A percentile compares a stretch with the other conserved stretches of the same genome.
phyloP scores from a whole-genome alignment of 2,329 filamentous ascomycete species.

The Fusarium sp. region DNA sequence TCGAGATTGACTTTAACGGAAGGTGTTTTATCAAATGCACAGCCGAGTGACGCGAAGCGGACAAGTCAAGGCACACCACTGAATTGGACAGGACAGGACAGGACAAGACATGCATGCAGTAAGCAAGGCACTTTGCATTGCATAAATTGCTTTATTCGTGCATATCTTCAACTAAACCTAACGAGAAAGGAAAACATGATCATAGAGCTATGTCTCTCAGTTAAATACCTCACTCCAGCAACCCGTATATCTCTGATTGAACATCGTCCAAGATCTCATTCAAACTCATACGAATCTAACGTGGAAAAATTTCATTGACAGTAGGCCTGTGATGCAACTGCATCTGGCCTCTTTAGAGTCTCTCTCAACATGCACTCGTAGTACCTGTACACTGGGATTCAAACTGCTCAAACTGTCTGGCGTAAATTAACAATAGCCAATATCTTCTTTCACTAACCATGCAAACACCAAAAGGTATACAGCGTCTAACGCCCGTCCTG shows the following conservation, averaged over 20 bases:
- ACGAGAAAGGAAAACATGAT: not conserved
- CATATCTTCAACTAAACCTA: not conserved
- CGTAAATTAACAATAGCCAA: not conserved
- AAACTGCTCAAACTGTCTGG: conserved; percentile 1
- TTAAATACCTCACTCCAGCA: not conserved
- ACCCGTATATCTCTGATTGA: too few species aligned
- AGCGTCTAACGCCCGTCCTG: conserved; percentile 33
- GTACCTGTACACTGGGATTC: not conserved
- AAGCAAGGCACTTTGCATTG: conserved; percentile 6
- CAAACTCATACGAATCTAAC: too few species aligned
- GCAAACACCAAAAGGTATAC: conserved; percentile 32
- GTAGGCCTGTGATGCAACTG: too few species aligned
- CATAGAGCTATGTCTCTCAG: not conserved
- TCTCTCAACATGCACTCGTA: not conserved
- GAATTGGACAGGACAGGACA: not conserved
- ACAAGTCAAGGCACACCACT: not conserved
- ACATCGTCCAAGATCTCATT: too few species aligned
- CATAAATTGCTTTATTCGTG: not conserved
- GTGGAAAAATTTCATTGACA: too few species aligned
- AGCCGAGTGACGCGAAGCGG: conserved; percentile 15
- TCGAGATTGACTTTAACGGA: conserved; percentile 2
- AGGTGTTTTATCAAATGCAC: conserved; percentile 11
- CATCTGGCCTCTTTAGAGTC: too few species aligned
- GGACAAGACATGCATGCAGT: not conserved
- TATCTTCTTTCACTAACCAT: conserved; percentile 1